phyloP scores from a whole-genome alignment of 2,329 filamentous ascomycete species.

The Fusarium sp. region DNA sequence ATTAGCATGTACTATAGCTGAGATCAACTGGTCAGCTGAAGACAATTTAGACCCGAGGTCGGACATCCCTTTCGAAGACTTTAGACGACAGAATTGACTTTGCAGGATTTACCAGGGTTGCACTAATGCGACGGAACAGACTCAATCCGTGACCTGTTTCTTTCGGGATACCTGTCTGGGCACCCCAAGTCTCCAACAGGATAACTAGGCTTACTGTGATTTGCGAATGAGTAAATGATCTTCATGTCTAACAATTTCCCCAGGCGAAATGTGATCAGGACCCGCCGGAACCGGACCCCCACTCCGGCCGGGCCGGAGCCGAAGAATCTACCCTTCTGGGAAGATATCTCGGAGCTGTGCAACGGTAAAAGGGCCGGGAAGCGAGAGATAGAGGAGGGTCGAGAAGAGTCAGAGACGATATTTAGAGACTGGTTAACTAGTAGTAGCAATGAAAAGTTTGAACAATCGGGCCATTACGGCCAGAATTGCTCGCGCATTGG shows the following conservation, averaged over 20 bases:
- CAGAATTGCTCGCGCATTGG: conserved; percentile 30
- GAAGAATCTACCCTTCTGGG: conserved; percentile 27
- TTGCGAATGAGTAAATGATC: conserved; percentile 34
- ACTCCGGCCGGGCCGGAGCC: conserved; percentile 37
- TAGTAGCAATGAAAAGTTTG: not conserved
- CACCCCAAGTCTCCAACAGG: conserved; percentile 11
- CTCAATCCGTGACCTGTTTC: conserved; percentile 24
- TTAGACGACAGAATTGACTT: conserved; percentile 17
- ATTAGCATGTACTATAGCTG: conserved; percentile 1
- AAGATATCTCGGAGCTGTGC: conserved; percentile 25
- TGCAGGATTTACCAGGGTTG: conserved; percentile 23
- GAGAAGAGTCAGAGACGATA: not conserved
- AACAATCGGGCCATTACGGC: conserved; percentile 38
- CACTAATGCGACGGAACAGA: conserved; percentile 19
- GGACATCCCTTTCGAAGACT: conserved; percentile 28
- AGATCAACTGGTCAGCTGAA: conserved; percentile 22
- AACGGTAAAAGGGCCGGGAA: conserved; percentile 19
- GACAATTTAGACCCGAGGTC: conserved; percentile 27
- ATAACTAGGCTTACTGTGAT: conserved; percentile 23
- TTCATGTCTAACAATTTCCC: conserved; percentile 17
- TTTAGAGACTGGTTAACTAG: not conserved
- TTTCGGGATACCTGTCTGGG: conserved; percentile 41
- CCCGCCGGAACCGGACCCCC: conserved; percentile 27
- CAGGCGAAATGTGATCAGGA: conserved; percentile 2
- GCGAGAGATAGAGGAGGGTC: not conserved